These are phyloP conservation scores for Penicillium sumatraense DNA, from an alignment of 2,329 filamentous ascomycete genomes.

Conservation along the genomic window DNA sequence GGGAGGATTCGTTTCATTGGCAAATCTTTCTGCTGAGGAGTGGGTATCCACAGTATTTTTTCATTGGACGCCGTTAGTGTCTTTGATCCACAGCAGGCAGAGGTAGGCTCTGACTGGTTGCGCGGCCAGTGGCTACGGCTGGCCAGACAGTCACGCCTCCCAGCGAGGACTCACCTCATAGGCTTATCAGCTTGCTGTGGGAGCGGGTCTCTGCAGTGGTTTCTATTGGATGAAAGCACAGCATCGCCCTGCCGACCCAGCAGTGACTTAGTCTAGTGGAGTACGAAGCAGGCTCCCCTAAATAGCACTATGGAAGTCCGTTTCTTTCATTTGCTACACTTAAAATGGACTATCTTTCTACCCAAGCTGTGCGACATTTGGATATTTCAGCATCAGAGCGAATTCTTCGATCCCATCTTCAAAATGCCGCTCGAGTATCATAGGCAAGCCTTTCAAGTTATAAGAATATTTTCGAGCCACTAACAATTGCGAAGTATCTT, in stretches of 20 bases:
- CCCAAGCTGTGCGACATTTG: not conserved
- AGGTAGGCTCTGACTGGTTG: not conserved
- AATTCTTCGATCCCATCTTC: not conserved
- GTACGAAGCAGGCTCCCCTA: not conserved
- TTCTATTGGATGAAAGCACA: slow-evolving; percentile 1
- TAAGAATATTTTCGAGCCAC: not conserved
- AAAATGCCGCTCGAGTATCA: too few relatives aligned
- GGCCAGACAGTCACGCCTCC: not conserved
- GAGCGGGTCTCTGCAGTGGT: slow-evolving; percentile 6
- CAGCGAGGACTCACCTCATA: slow-evolving; percentile 7
- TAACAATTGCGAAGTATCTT: too few relatives aligned
- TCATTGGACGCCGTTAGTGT: not conserved
- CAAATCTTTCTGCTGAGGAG: not conserved
- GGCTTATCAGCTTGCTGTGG: slow-evolving; percentile 6
- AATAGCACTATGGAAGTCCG: not conserved
- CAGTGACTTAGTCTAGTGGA: not conserved
- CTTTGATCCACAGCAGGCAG: not conserved
- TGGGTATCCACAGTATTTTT: not conserved
- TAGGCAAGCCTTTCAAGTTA: too few relatives aligned
- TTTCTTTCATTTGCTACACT: not conserved
- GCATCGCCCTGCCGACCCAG: not conserved
- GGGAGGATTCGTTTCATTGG: not conserved
- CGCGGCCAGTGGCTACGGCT: not conserved
- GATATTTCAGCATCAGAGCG: not conserved
- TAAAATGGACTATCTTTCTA: not conserved